Evolutionary conservation across 306 rosid genomes (phyloP).

Genomic region (Rosa persica): DNA sequence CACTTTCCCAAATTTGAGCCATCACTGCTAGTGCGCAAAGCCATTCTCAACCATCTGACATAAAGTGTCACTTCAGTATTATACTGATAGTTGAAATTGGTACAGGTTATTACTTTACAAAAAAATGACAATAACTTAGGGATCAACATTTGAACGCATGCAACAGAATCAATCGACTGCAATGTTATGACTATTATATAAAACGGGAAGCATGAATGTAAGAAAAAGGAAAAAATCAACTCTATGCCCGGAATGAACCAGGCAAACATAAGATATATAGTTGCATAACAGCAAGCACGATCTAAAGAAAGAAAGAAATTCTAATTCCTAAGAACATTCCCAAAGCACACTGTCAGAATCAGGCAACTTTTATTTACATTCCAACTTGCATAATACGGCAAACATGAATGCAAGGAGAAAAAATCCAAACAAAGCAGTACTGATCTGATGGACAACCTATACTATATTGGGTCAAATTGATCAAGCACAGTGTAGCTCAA

Average conservation of each 20-base stretch:
- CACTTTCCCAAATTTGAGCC: conserved; percentile 72
- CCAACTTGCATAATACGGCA: background rate
- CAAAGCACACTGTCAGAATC: background rate
- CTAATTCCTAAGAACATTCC: too few relatives aligned
- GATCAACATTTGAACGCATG: background rate
- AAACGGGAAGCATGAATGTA: background rate
- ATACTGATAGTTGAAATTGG: background rate
- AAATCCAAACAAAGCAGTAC: background rate
- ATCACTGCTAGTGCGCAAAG: conserved; percentile 72
- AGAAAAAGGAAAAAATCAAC: background rate
- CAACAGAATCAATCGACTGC: background rate
- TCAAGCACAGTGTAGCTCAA: background rate
- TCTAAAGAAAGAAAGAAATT: background rate
- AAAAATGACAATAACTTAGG: background rate
- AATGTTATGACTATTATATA: background rate
- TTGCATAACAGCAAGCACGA: background rate
- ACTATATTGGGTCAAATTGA: background rate
- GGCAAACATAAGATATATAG: background rate
- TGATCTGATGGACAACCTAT: background rate
- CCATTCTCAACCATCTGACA: conserved; percentile 76
- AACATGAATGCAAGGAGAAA: background rate
- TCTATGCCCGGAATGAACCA: background rate
- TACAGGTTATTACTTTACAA: background rate
- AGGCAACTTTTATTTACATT: background rate
- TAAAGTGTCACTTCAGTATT: conserved; percentile 12